phyloP scores from a whole-genome alignment of 2,329 filamentous ascomycete genomes.

The Fulvia fulva region DNA sequence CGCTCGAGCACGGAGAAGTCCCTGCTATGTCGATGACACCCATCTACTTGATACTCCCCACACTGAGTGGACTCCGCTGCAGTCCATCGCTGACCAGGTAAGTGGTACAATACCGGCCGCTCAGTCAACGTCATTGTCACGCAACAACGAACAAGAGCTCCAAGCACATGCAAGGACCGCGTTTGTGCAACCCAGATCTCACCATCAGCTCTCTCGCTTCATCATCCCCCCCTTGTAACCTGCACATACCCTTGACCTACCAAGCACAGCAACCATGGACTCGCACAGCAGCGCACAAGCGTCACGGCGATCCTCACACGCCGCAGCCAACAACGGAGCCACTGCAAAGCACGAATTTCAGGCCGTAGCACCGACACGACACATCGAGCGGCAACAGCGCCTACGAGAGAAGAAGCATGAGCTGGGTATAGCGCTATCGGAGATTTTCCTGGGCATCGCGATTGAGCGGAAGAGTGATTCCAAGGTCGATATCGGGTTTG shows the following conservation, averaged over 20 bases:
- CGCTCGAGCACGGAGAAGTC: background rate
- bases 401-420: slow-evolving; percentile 13
- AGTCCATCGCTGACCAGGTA: background rate
- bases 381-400: slow-evolving; percentile 21
- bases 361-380: slow-evolving; percentile 9
- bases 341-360: slow-evolving; percentile 15
- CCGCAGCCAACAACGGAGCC: background rate
- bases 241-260: background rate
- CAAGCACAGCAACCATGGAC: background rate
- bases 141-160: background rate
- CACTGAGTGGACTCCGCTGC: background rate
- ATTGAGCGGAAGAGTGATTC: slow-evolving; percentile 48
- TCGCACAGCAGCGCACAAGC: background rate
- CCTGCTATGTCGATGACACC: background rate
- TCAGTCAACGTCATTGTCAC: background rate
- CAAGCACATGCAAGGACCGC: background rate
- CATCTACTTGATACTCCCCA: background rate
- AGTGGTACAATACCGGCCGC: background rate
- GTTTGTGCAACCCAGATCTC: background rate
- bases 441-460: slow-evolving; percentile 60
- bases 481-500: slow-evolving; percentile 57
- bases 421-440: slow-evolving; percentile 17
- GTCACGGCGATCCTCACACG: background rate
- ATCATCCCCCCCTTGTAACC: background rate
- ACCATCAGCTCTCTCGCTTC: background rate